Evolutionary conservation across 352 stramenopile genomes (phyloP).

Genomic region (Phytophthora sp.): DNA sequence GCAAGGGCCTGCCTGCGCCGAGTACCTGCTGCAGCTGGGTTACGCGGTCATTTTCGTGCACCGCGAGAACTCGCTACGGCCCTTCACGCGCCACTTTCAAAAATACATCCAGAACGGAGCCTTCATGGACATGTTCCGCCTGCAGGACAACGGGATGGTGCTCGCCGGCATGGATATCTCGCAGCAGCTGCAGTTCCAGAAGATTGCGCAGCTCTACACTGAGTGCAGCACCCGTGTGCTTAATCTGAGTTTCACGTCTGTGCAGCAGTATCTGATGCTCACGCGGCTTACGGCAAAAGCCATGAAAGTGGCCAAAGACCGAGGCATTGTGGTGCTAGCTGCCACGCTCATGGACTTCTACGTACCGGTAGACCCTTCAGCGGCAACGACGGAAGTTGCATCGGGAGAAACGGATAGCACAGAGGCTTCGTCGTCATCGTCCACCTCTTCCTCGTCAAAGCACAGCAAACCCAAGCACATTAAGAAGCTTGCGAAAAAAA

Average conservation of each 20-base stretch:
- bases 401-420: conserved; percentile 2
- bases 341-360: conserved; percentile 88
- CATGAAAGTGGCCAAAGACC: conserved; percentile 63
- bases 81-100: conserved; percentile 86
- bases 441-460: conserved; percentile 33
- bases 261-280: conserved; percentile 86
- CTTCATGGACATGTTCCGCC: conserved; percentile 84
- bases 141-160: conserved; percentile 63
- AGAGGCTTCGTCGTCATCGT: conserved; percentile 21
- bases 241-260: conserved; percentile 76
- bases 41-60: conserved; percentile 88
- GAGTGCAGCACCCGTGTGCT: conserved; percentile 73
- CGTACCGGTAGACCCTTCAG: conserved; percentile 46
- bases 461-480: conserved; percentile 34
- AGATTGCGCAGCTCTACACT: conserved; percentile 64
- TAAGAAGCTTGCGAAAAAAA: conserved; percentile 43
- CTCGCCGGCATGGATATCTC: conserved; percentile 68
- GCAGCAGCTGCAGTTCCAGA: conserved; percentile 74
- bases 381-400: conserved; percentile 11
- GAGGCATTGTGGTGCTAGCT: conserved; percentile 73
- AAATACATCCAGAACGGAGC: conserved; percentile 82
- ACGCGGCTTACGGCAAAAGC: conserved; percentile 64
- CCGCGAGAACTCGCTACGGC: conserved; percentile 75
- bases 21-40: conserved; percentile 79
- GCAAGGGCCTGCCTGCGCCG: conserved; percentile 73